These are phyloP conservation scores for Plasmodium blacklocki DNA, from an alignment of 169 alveolate species.

Conservation along the genomic window DNA sequence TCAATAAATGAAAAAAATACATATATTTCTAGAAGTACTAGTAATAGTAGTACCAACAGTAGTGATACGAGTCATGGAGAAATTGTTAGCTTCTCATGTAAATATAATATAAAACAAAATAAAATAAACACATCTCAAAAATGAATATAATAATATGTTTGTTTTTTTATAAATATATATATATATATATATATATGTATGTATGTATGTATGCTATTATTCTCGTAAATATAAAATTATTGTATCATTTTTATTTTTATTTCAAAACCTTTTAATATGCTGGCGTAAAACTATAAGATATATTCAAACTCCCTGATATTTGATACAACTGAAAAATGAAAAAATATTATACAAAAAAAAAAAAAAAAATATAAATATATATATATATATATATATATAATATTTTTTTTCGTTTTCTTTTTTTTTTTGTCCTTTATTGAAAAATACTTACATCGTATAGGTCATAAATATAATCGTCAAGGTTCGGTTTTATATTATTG, in stretches of 20 bases:
- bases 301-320: conserved; percentile 39
- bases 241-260: neutral
- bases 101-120: conserved; percentile 18
- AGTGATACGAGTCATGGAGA: conserved; percentile 3
- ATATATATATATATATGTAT: neutral
- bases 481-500: conserved; percentile 42
- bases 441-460: conserved; percentile 36
- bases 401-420: neutral
- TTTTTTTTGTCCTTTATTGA: neutral
- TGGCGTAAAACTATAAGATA: conserved; percentile 55
- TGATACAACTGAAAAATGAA: conserved; percentile 30
- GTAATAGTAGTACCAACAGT: conserved; percentile 16
- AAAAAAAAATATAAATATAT: conserved; percentile 13
- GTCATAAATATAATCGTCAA: conserved; percentile 49
- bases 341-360: neutral
- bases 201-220: neutral
- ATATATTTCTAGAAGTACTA: conserved; percentile 2
- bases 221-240: neutral
- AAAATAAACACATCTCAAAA: neutral
- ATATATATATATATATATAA: conserved; percentile 2
- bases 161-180: neutral
- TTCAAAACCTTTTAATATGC: conserved; percentile 49
- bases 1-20: neutral
- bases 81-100: conserved; percentile 38
- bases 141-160: neutral